A percentile compares a stretch with the other conserved stretches of the same genome.
These are phyloP conservation scores for Camelina sativa DNA, from an alignment of 345 rosid species.

Conservation along the genomic window DNA sequence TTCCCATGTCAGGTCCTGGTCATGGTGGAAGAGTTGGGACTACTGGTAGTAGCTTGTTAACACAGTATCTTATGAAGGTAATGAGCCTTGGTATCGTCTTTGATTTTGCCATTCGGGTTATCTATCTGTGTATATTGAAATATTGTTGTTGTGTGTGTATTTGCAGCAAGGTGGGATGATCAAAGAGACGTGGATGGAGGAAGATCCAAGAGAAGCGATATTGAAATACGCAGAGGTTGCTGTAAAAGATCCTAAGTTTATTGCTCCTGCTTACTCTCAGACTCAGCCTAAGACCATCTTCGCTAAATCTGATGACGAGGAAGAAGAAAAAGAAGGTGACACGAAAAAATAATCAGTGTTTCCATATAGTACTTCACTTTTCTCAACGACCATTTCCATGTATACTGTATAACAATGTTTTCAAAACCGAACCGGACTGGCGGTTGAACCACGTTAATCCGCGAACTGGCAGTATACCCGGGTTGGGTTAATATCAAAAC, in stretches of 20 bases:
- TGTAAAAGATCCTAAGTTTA: constrained; percentile 85
- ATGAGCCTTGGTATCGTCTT: constrained; percentile 6
- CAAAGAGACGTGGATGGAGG: constrained; percentile 99
- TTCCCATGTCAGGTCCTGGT: no score
- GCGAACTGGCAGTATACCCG: no score
- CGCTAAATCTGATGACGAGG: constrained; percentile 84
- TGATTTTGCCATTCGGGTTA: background rate
- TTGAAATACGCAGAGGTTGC: constrained; percentile 92
- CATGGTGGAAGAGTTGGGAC: no score
- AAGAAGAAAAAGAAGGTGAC: constrained; percentile 50
- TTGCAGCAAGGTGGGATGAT: constrained; percentile 99
- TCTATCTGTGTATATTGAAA: background rate
- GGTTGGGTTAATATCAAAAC: no score
- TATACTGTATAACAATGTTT: background rate
- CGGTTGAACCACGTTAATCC: no score
- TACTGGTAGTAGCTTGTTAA: constrained; percentile 86
- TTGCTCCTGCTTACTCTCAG: constrained; percentile 94
- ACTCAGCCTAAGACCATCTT: constrained; percentile 92
- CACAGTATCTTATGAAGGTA: constrained; percentile 97
- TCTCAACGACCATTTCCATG: constrained; percentile 2
- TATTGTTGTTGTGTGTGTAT: background rate
- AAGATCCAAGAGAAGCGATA: constrained; percentile 99
- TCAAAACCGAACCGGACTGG: no score
- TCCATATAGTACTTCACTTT: constrained; percentile 8
- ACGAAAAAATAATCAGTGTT: constrained; percentile 21